These are phyloP conservation scores for Mycena filopes DNA, from an alignment of 768 basidiomycete species.

Conservation along the genomic window DNA sequence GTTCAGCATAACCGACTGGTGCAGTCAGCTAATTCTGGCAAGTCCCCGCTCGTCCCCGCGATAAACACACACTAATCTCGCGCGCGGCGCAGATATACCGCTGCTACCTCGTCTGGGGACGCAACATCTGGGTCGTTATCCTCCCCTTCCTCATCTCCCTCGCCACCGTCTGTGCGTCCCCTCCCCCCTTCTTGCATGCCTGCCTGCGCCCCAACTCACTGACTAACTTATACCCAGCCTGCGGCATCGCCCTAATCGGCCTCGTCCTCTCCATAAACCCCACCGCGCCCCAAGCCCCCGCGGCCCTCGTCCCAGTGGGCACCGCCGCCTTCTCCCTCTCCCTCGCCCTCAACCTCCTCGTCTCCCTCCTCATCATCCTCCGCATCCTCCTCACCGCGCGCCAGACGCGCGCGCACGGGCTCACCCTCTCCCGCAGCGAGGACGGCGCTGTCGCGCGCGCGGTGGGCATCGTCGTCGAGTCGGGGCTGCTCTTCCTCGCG, in stretches of 20 bases:
- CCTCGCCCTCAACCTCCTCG: slow-evolving; percentile 52
- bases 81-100: slow-evolving; percentile 47
- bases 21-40: slow-evolving; percentile 23
- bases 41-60: not conserved
- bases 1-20: slow-evolving; percentile 23
- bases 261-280: slow-evolving; percentile 43
- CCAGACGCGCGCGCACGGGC: slow-evolving; percentile 22
- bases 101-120: slow-evolving; percentile 54
- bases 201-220: not conserved
- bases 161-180: slow-evolving; percentile 45
- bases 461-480: slow-evolving; percentile 50
- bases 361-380: slow-evolving; percentile 52
- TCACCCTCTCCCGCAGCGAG: slow-evolving; percentile 17
- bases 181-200: not conserved
- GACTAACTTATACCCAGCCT: slow-evolving; percentile 35
- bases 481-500: slow-evolving; percentile 51
- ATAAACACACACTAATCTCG: not conserved
- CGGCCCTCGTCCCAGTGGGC: slow-evolving; percentile 46
- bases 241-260: slow-evolving; percentile 40
- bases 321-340: slow-evolving; percentile 50
- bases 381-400: slow-evolving; percentile 49
- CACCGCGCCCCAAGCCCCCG: slow-evolving; percentile 45
- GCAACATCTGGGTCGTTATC: slow-evolving; percentile 44
- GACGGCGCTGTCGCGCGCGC: slow-evolving; percentile 36
- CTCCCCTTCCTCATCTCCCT: slow-evolving; percentile 48